These are phyloP conservation scores for Podospora pseudopauciseta DNA, from an alignment of 495 filamentous ascomycete genomes.

Conservation along the genomic window DNA sequence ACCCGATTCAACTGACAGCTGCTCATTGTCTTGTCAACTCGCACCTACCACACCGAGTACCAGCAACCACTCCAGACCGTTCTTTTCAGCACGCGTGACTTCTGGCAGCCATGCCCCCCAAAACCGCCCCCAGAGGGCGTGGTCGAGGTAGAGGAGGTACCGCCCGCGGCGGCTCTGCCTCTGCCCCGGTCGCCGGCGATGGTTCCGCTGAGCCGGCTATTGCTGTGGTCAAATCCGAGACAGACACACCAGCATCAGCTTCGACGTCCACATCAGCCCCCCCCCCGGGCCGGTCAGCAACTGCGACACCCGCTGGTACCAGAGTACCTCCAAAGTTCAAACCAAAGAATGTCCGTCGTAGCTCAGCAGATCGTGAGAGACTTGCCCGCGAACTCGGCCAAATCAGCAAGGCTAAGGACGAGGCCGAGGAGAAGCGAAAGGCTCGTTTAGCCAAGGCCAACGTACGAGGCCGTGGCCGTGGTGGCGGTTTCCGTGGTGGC, in stretches of 20 bases:
- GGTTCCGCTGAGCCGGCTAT: neutral
- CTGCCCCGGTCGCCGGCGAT: neutral
- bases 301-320: conserved; percentile 6
- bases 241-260: conserved; percentile 8
- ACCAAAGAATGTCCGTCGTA: conserved; percentile 42
- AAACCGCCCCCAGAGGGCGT: conserved; percentile 15
- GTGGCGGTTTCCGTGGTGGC: conserved; percentile 37
- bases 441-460: conserved; percentile 28
- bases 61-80: neutral
- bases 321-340: conserved; percentile 30
- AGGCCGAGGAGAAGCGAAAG: conserved; percentile 28
- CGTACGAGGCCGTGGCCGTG: conserved; percentile 38
- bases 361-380: conserved; percentile 39
- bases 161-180: conserved; percentile 16
- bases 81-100: neutral
- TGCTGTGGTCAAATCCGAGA: conserved; percentile 5
- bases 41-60: neutral
- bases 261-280: neutral
- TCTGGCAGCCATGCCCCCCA: conserved; percentile 18
- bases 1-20: neutral
- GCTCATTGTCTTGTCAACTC: neutral
- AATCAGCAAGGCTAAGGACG: conserved; percentile 33
- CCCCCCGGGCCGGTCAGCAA: conserved; percentile 4
- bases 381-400: conserved; percentile 36
- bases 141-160: conserved; percentile 19